These are phyloP conservation scores for Andrographis paniculata DNA, from an alignment of 305 asterid species.

Conservation along the genomic window DNA sequence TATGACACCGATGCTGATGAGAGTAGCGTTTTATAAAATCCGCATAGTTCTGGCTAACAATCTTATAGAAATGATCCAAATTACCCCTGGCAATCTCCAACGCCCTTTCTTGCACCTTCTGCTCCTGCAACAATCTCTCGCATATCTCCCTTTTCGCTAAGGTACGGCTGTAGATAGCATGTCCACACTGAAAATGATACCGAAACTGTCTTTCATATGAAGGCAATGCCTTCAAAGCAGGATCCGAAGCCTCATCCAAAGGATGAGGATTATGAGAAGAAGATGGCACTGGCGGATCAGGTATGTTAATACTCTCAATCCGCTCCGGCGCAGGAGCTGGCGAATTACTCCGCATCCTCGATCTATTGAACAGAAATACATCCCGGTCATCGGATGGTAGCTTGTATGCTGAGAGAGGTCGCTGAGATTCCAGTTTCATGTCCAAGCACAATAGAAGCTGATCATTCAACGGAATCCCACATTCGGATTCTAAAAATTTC, in stretches of 20 bases:
- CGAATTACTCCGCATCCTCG: slow-evolving; percentile 75
- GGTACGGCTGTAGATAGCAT: slow-evolving; percentile 60
- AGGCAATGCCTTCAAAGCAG: slow-evolving; percentile 83
- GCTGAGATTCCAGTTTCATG: slow-evolving; percentile 73
- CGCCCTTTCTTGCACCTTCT: slow-evolving; percentile 88
- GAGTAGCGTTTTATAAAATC: slow-evolving; percentile 69
- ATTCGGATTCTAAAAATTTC: slow-evolving; percentile 47
- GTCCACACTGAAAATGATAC: slow-evolving; percentile 76
- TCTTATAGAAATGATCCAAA: slow-evolving; percentile 70
- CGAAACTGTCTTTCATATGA: slow-evolving; percentile 88
- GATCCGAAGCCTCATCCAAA: slow-evolving; percentile 81
- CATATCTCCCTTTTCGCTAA: slow-evolving; percentile 43
- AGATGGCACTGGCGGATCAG: slow-evolving; percentile 52
- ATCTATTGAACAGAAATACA: slow-evolving; percentile 73
- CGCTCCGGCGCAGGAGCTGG: slow-evolving; percentile 57
- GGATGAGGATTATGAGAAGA: slow-evolving; percentile 56
- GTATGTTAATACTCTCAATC: slow-evolving; percentile 43
- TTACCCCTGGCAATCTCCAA: slow-evolving; percentile 84
- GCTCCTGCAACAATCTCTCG: slow-evolving; percentile 67
- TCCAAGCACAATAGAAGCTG: slow-evolving; percentile 90
- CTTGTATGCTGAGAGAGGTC: slow-evolving; percentile 61
- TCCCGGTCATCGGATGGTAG: slow-evolving; percentile 73
- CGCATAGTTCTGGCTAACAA: slow-evolving; percentile 60
- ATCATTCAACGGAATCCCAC: slow-evolving; percentile 54
- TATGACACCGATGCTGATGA: slow-evolving; percentile 74